Base-by-base conservation (phyloP, 2,329 filamentous ascomycete species). In the Penicillium hesseltinei region DNA sequence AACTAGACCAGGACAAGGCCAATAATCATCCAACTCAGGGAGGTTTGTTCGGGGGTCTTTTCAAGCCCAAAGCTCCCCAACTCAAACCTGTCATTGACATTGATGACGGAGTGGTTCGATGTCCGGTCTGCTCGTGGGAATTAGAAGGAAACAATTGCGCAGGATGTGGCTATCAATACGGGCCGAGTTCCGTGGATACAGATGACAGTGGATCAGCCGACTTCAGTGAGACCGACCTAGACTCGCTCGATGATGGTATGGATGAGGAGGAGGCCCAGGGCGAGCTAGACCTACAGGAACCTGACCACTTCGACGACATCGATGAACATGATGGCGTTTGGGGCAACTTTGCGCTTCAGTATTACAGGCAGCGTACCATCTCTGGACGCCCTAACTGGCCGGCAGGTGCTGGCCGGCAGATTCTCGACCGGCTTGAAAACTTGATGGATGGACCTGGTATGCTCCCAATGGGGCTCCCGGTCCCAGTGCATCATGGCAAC, bases 11-110 rank as follows among this genome's bases (percentile, higher is more conserved):
- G 45, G 87, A 89, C 71, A 87, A 81, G 63, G 78, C 79, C 50
- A 83, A 82, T 60, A 71, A 66, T 1, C 74, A 84, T 62, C 70
- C 72, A 5, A 71, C 69, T 43, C 77, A 73, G 27, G 82, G 82
- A 21, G 87, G 87, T 3, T 73, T 89, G 5, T 90, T 89, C 73
- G 83, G 83, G 60, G 87, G 86, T 25, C 78, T 77, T 57, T 88
- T 87, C 70, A 78, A 74, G 46, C 66, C 64, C 2, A 69, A 65
- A 39, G 33, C 39, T 5, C 64, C 61, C n/a, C 51, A 59, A 57
- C 75, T 38, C 57, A 74, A 63, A 64, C 74, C 82, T 13, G 75
- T 85, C 36, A 74, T 78, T 46, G 85, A 88, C 62, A 74, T 80
- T 35, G 80, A 81, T 66, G 86, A 89, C 68, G 81, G 82, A 35